Evolutionary conservation across 2,329 filamentous ascomycete species (phyloP), one percentile per base, ranked within the genome.

Genomic region (Alternaria sp.): DNA sequence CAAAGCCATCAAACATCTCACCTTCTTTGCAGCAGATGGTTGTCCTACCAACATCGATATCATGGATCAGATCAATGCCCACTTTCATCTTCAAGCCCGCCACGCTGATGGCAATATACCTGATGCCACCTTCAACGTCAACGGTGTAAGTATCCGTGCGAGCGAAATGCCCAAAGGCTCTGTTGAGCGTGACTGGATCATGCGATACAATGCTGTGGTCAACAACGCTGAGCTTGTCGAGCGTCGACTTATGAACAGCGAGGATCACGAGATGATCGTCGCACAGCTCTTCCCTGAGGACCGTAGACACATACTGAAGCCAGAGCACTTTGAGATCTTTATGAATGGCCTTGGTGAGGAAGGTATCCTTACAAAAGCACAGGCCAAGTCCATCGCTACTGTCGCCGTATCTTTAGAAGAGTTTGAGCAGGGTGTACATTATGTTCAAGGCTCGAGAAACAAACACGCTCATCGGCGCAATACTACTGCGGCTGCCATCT

Each of bases 281-380:
- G 28, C 32, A 1, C 64, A 66, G 16, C 49, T 66, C 7, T 64
- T 65, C 11, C 64, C 64, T 0, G 39, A 49, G 3, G 48, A 62
- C 7, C 22, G 34, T 12, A 5, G n/a, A 9, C 18, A 60, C n/a
- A 42, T 61, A 8, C 28, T 64, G 7, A 49, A 53, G 1, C 54
- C 43, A 12, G 59, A 60, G 44, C 34, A 62, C 18, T 64, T 63
- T n/a, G 47, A 63, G 8, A 54, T 66, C 24, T 60, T 63, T 24
- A 41, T 65, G 41, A 28, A 39, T 4, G 53, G 51, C 0, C 51
- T 67, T 4, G 54, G 49, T 0, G 47, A 59, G n/a, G 62, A 62
- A 12, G 38, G 49, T 8, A 57, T 62, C n/a, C 18, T 63, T 2
- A 61, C 62, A 8, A 55, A 38, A 39, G 16, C n/a, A 6, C 24